Conservation (phyloP, 129 eudicot species). For the Lonicera japonica region DNA sequence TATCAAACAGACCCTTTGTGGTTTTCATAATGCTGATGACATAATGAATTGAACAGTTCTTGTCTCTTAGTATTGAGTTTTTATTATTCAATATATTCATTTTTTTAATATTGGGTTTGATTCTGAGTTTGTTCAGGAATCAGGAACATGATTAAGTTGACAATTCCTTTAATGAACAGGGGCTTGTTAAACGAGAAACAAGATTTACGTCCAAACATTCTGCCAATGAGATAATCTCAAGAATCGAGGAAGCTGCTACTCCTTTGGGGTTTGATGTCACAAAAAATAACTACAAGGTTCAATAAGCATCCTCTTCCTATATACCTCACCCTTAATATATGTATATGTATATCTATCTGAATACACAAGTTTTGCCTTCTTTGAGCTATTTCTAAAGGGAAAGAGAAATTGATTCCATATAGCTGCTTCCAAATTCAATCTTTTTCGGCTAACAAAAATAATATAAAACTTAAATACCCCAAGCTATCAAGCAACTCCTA, state of each 20-base stretch:
- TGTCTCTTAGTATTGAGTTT: background rate
- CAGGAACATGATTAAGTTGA: background rate
- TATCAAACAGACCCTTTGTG: no score
- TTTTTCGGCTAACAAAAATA: background rate
- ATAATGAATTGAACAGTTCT: background rate
- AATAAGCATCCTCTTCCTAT: background rate
- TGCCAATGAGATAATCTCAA: slow-evolving; percentile 74
- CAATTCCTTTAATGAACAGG: slow-evolving; percentile 38
- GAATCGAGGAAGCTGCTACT: slow-evolving; percentile 82
- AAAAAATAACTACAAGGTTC: slow-evolving; percentile 90
- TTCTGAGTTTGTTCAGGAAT: background rate
- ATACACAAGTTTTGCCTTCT: background rate
- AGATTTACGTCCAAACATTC: slow-evolving; percentile 87
- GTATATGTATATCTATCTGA: background rate
- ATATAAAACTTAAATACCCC: background rate
- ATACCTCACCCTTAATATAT: background rate
- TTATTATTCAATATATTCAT: no score
- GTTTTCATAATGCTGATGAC: background rate
- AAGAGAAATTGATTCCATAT: no score
- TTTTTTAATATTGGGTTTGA: background rate
- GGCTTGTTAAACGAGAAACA: slow-evolving; percentile 93
- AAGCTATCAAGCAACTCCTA: background rate
- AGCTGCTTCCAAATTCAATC: background rate
- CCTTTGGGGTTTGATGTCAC: slow-evolving; percentile 95
- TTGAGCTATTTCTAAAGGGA: background rate